Base-by-base conservation (phyloP, 2,329 filamentous ascomycete genomes). In the Hypomyces rosellus region DNA sequence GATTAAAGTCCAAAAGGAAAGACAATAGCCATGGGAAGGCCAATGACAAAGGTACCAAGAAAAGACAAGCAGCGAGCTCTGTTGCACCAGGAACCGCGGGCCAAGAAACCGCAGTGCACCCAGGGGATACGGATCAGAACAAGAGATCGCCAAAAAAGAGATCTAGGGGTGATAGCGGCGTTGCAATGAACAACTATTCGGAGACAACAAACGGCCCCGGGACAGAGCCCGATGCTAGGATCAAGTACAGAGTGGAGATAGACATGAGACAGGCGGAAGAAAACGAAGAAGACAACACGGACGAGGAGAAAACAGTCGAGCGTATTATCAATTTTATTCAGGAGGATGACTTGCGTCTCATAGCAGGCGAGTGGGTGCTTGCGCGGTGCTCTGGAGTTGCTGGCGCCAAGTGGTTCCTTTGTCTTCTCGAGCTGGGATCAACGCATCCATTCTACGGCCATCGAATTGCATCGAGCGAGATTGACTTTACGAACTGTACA, bases 331-430 rank as follows among this genome's bases (percentile, higher is more conserved):
- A 25, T 2, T 54, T 54, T 41, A 53, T 53, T 16, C 53, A 53
- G 34, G 42, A 52, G 14, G 25, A 47, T 2, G 50, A 52, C 13
- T 37, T 54, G 30, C 25, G 38, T 3, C 50, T 49, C 13, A 46
- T 52, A 14, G 52, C 52, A 1, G 52, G 52, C 2, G 49, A 54
- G 30, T 54, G 49, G 52, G 52, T 54, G 7, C 46, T 54, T 9
- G 45, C 49, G 2, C 46, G 52, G 40, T 52, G 46, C 25, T 54
- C 49, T 1, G 42, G 46, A 5, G 49, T 52, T 5, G 15, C 45
- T 11, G 38, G 47, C 7, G 49, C 52, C 7, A 52, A 54, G 14
- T 54, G 49, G 49, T 54, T 54, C 22, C 40, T 54, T 13, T 52
- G 49, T n/a, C 33, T 49, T 39, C 49, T 54, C 7, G 52, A 54